Evolutionary conservation across 1,139 yeast genomes (phyloP).

Genomic region (Protomyces macrosporus): DNA sequence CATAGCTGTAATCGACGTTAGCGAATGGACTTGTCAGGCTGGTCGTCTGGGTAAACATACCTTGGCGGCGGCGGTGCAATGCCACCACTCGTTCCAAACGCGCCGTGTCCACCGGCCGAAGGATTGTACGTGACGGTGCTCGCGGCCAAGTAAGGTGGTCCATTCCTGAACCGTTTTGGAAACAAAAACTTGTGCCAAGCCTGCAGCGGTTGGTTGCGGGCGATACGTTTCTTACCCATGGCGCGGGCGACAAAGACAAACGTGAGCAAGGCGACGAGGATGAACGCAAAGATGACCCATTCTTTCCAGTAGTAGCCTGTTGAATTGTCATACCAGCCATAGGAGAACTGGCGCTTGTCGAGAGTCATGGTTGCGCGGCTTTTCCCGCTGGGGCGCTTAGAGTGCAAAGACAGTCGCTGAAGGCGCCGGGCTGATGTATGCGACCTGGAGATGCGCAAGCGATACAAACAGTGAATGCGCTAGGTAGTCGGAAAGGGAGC

Average conservation of each 20-base stretch:
- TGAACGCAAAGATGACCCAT: slow-evolving; percentile 12
- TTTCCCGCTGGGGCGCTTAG: no score
- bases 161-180: neutral
- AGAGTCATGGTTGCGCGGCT: neutral
- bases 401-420: no score
- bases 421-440: no score
- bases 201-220: neutral
- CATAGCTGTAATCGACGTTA: neutral
- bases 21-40: neutral
- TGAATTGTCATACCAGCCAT: neutral
- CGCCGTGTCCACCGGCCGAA: neutral
- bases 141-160: slow-evolving; percentile 5
- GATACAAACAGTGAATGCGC: no score
- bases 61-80: slow-evolving; percentile 21
- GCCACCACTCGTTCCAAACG: neutral
- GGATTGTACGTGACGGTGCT: neutral
- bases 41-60: neutral
- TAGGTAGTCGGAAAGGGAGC: no score
- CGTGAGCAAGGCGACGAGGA: neutral
- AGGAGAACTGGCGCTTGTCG: neutral
- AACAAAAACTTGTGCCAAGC: slow-evolving; percentile 5
- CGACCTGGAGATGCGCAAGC: no score
- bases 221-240: slow-evolving; percentile 6
- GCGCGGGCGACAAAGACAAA: slow-evolving; percentile 8
- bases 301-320: slow-evolving; percentile 6